phyloP scores from a whole-genome alignment of 371 early-diverging fungal species.

The Circinella minor region DNA sequence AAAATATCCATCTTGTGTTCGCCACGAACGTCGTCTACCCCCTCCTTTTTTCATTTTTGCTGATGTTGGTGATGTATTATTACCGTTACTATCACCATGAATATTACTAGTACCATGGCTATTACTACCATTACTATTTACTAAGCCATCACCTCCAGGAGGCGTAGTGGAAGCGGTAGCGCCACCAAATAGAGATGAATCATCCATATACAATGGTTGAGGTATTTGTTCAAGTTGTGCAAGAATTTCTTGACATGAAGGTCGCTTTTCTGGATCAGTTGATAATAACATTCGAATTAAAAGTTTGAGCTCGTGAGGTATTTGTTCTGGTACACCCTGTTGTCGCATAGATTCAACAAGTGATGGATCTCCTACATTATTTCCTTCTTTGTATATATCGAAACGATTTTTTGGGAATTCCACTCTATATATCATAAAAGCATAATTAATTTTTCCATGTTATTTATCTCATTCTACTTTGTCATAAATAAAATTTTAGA shows the following conservation, averaged over 20 bases:
- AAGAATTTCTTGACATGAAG: conserved; percentile 68
- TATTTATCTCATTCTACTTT: no score
- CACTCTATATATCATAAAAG: conserved; percentile 17
- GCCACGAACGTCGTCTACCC: conserved; percentile 7
- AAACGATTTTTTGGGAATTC: conserved; percentile 37
- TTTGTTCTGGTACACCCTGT: conserved; percentile 31
- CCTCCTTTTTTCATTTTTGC: background rate
- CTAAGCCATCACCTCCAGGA: background rate
- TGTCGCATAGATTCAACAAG: conserved; percentile 20
- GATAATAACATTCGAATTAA: conserved; percentile 66
- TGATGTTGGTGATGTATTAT: background rate
- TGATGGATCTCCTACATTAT: conserved; percentile 8
- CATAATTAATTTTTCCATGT: no score
- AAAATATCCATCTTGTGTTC: background rate
- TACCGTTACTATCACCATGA: background rate
- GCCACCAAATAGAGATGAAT: background rate
- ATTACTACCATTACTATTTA: background rate
- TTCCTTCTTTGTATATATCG: conserved; percentile 29
- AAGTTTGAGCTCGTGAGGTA: conserved; percentile 63
- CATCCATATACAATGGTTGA: conserved; percentile 6
- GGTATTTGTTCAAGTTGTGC: conserved; percentile 14
- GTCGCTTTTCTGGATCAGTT: conserved; percentile 64
- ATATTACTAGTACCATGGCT: background rate
- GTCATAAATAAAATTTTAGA: no score
- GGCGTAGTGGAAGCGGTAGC: no score